Evolutionary conservation across 75 land plant genomes (phyloP).

Genomic region (Cunninghamia lanceolata): DNA sequence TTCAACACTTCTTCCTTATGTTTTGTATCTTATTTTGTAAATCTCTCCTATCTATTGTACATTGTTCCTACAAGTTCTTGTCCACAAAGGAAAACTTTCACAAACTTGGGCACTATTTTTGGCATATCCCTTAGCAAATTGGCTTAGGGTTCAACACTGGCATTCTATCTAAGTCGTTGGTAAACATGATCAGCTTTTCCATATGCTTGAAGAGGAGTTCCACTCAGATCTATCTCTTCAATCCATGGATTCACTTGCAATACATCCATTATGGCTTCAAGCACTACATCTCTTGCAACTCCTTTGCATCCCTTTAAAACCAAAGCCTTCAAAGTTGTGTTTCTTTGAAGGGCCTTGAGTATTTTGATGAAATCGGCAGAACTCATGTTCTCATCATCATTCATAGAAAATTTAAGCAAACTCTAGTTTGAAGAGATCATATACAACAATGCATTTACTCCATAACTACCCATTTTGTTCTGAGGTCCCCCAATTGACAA

Average conservation of each 20-base stretch:
- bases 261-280: constrained; percentile 46
- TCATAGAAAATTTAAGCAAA: constrained; percentile 41
- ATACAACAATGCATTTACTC: constrained; percentile 37
- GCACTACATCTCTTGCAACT: constrained; percentile 48
- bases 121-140: constrained; percentile 53
- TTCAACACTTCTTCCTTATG: too few relatives aligned
- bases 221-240: constrained; percentile 56
- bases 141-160: constrained; percentile 21
- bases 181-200: constrained; percentile 52
- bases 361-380: constrained; percentile 45
- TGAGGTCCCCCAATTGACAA: constrained; percentile 53
- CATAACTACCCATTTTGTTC: constrained; percentile 48
- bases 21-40: too few relatives aligned
- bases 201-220: constrained; percentile 53
- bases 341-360: constrained; percentile 48
- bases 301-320: constrained; percentile 64
- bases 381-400: constrained; percentile 45
- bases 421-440: constrained; percentile 57
- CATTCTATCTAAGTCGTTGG: constrained; percentile 53
- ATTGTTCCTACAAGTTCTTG: constrained; percentile 71
- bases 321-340: constrained; percentile 47
- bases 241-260: constrained; percentile 76
- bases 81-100: constrained; percentile 71
- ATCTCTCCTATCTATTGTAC: too few relatives aligned
- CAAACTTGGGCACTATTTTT: constrained; percentile 44